Base-by-base conservation (phyloP, 768 basidiomycete genomes). In the Collybiopsis luxurians region DNA sequence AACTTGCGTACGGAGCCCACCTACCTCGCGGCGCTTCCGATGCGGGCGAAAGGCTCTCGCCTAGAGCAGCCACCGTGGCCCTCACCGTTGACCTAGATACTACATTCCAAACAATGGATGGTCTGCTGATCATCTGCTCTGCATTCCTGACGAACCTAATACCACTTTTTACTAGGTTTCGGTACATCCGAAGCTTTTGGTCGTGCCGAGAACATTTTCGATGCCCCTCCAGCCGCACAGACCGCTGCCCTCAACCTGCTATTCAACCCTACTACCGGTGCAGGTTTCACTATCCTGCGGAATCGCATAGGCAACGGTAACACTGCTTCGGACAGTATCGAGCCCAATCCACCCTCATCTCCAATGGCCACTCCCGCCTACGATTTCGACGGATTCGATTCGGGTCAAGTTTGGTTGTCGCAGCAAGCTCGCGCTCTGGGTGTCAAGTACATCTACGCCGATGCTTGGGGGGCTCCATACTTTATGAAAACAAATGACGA, bases 231-330 rank as follows among this genome's bases (percentile, higher is more conserved):
- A 15, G 21, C 31, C 24, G 54, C 58, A 11, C 58, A 59, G 31
- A 59, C 53, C n/a, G 58, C 58, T 26, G 44, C 58, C 6, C 46
- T 59, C 12, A 43, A 59, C 44, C 54, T 59, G 21, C 19, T 59
- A 2, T 59, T 59, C 53, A 59, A 53, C n/a, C 54, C 52, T 36
- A 55, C 53, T 42, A n/a, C 34, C 40, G 58, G 58, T n/a, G 58
- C 58, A 28, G 58, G 58, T 7, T 59, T 59, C 27, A 55, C 58
- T 21, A 59, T 59, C 31, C 54, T 59, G 21, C 58, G 58, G 15
- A 59, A 59, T 34, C 58, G 58, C 31, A 59, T 59, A 23, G 58
- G 58, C 12, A 59, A 59, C 48, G 53, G 54, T 1, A 59, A 59
- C 36, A 55, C 58, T 21, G 26, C 34, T 6, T 15, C 31, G 3